These are phyloP conservation scores for Trichosporon sp. DNA, from an alignment of 1,284 basidiomycete genomes.

Conservation along the genomic window DNA sequence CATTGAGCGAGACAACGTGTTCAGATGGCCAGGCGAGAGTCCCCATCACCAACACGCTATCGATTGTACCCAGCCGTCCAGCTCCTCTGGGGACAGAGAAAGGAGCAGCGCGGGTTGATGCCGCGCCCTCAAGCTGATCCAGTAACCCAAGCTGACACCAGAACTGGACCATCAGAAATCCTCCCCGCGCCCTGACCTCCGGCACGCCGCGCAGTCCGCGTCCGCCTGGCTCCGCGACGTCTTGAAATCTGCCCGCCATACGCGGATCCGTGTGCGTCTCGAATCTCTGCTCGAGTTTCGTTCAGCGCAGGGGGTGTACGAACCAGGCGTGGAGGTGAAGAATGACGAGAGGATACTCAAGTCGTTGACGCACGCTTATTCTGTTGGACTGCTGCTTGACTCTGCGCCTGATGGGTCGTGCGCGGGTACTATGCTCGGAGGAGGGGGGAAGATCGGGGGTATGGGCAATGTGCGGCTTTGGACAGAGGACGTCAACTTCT, in stretches of 20 bases:
- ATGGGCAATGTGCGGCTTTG: constrained; percentile 19
- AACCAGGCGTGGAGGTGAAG: not conserved
- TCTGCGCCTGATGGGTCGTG: too few relatives aligned
- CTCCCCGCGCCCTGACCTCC: not conserved
- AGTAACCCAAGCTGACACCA: not conserved
- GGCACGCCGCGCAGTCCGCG: not conserved
- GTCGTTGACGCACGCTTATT: not conserved
- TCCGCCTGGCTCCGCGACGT: not conserved
- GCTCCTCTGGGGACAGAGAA: too few relatives aligned
- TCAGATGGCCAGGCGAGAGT: too few relatives aligned
- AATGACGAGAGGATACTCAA: constrained; percentile 6
- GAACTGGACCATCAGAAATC: constrained; percentile 17
- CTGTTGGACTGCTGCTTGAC: too few relatives aligned
- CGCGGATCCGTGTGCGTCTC: not conserved
- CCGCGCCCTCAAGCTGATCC: not conserved
- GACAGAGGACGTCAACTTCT: constrained; percentile 25
- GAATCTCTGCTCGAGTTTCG: constrained; percentile 2
- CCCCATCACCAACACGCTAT: too few relatives aligned
- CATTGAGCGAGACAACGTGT: too few relatives aligned
- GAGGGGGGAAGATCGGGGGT: not conserved
- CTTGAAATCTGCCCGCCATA: not conserved
- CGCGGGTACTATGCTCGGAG: too few relatives aligned
- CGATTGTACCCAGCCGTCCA: too few relatives aligned
- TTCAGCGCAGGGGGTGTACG: not conserved
- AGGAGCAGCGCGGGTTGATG: too few relatives aligned